These are phyloP conservation scores for Bryopsis sp. DNA, from an alignment of 139 green algal genomes.

Conservation along the genomic window DNA sequence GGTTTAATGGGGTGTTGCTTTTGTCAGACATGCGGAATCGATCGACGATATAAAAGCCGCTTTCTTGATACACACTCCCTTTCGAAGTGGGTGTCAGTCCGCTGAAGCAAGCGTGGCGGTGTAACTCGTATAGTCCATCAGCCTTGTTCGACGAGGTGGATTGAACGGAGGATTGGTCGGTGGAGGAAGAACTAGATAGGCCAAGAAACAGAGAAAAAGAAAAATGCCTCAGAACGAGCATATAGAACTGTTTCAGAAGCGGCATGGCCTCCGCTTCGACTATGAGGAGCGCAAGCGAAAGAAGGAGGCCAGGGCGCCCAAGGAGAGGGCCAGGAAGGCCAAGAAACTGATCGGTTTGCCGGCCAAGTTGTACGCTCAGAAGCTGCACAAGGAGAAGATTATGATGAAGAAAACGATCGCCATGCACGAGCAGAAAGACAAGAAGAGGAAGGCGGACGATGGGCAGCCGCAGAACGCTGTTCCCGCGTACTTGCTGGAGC, in stretches of 20 bases:
- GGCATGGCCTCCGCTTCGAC: slow-evolving; percentile 75
- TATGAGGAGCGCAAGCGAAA: slow-evolving; percentile 90
- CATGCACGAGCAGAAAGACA: slow-evolving; percentile 93
- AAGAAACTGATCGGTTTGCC: slow-evolving; percentile 69
- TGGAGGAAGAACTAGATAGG: too few relatives aligned
- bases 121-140: too few relatives aligned
- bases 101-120: too few relatives aligned
- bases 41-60: too few relatives aligned
- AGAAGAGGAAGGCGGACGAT: slow-evolving; percentile 87
- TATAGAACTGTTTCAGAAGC: slow-evolving; percentile 95
- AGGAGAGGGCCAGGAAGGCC: slow-evolving; percentile 9
- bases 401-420: slow-evolving; percentile 98
- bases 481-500: slow-evolving; percentile 96
- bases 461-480: slow-evolving; percentile 74
- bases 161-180: too few relatives aligned
- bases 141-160: too few relatives aligned
- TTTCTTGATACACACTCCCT: too few relatives aligned
- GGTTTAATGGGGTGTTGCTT: too few relatives aligned
- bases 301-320: slow-evolving; percentile 71
- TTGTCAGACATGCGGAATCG: too few relatives aligned
- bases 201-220: too few relatives aligned
- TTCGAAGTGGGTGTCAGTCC: too few relatives aligned
- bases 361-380: slow-evolving; percentile 97
- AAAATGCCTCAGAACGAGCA: slow-evolving; percentile 96
- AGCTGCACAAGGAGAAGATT: slow-evolving; percentile 93